A percentile compares a stretch with the other conserved stretches of the same genome.
Conservation (phyloP, 2,329 filamentous ascomycete genomes). For the Ploettnerulaceae sp. region DNA sequence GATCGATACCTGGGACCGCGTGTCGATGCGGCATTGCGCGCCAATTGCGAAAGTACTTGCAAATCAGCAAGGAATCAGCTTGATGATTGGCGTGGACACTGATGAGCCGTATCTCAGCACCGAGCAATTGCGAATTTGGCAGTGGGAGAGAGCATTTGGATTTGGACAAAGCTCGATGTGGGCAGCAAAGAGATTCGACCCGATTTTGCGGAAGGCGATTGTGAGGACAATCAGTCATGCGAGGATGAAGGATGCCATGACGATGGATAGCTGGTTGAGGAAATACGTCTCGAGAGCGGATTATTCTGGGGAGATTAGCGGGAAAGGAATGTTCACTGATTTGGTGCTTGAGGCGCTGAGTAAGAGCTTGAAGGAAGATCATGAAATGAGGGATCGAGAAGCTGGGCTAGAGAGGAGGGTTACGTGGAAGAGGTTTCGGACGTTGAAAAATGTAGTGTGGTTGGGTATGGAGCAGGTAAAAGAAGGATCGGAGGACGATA, state of each 20-base stretch:
- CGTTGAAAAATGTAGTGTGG: constrained; percentile 18
- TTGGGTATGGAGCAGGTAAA: constrained; percentile 15
- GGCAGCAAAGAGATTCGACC: constrained; percentile 26
- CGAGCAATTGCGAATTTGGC: constrained; percentile 12
- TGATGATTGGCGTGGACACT: constrained; percentile 24
- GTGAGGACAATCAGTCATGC: constrained; percentile 23
- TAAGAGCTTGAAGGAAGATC: constrained; percentile 13
- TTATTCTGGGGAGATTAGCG: constrained; percentile 18
- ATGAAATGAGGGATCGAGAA: constrained; percentile 22
- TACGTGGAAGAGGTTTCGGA: constrained; percentile 25
- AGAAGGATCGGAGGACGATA: constrained; percentile 12
- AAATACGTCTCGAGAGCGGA: constrained; percentile 4
- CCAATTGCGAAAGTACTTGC: constrained; percentile 11
- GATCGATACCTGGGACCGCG: constrained; percentile 22
- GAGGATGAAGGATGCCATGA: constrained; percentile 1
- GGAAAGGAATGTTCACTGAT: constrained; percentile 25
- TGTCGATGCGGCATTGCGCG: constrained; percentile 15
- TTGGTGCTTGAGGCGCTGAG: constrained; percentile 20
- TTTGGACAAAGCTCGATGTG: constrained; percentile 21
- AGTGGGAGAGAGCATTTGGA: constrained; percentile 20
- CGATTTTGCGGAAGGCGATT: constrained; percentile 22
- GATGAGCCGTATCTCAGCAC: constrained; percentile 25
- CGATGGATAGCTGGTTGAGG: constrained; percentile 2
- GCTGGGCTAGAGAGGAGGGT: constrained; percentile 25
- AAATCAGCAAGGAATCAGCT: constrained; percentile 15